Base-by-base conservation (phyloP, 2,329 filamentous ascomycete species). In the Aspergillus sp. region DNA sequence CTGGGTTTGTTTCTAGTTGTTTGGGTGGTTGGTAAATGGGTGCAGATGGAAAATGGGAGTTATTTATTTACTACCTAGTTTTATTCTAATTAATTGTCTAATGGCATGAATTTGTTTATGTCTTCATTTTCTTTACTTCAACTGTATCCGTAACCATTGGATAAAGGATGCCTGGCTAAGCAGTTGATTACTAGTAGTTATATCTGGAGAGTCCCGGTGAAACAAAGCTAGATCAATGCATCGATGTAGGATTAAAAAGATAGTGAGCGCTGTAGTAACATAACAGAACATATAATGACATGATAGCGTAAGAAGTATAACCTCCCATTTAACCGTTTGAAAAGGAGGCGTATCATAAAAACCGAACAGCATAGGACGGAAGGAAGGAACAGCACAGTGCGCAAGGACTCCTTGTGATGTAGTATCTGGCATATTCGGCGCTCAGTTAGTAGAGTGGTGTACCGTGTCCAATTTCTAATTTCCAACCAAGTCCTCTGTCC, bases 11-110 rank as follows among this genome's bases (percentile, higher is more conserved):
- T 48, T 50, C 34, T 40, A 13, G 11, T 45, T 17, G 13, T 37
- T 27, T 46, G 30, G 17, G 22, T 12, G 30, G 51, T 5, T 34
- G 41, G 33, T 27, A 46, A 22, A 20, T 20, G 20, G 51, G 51
- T 53, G 51, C 30, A 41, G 48, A 33, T 22, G 47, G 56, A 50
- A 58, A 57, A 54, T 19, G 39, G 56, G 56, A 54, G 50, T 56
- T 59, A 46, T 33, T 34, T 41, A 51, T 15, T 20, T 19, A 37
- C 24, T 37, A 27, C 22, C 24, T 11, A 27, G 15, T 5, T 47
- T 48, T n/a, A 34, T 33, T 19, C 20, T 24, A 48, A 34, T 48
- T 48, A 19, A 20, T 34, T 15, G 8, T 22, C 17, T 22, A 30
- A 9, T 39, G 34, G 12, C 19, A 17, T 19, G 5, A 13, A 44